Evolutionary conservation across 805 yeast species (phyloP).

Genomic region (Candida sanyiensis): DNA sequence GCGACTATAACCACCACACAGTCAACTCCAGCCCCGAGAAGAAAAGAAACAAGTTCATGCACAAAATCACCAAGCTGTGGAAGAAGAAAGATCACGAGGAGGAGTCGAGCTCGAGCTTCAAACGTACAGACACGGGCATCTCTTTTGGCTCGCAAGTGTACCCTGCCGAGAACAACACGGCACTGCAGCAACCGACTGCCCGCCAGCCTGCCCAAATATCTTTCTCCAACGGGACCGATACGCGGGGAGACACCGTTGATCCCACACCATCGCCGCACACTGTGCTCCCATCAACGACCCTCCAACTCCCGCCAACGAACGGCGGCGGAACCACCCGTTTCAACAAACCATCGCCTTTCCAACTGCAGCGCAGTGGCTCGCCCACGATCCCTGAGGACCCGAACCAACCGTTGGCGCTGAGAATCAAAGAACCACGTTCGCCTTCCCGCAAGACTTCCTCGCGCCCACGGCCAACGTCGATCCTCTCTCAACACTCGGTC

Average conservation of each 20-base stretch:
- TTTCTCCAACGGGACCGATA: no score
- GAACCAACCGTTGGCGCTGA: constrained; percentile 18
- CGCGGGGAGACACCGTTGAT: background rate
- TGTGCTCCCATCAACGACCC: constrained; percentile 5
- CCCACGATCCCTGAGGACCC: constrained; percentile 13
- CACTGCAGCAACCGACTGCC: background rate
- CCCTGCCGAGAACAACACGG: constrained; percentile 1
- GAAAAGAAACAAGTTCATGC: constrained; percentile 28
- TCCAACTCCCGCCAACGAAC: background rate
- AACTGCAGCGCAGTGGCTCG: background rate
- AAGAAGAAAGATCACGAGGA: constrained; percentile 20
- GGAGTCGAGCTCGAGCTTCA: background rate
- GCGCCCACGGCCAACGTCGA: constrained; percentile 42
- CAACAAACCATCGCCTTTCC: background rate
- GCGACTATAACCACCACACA: background rate
- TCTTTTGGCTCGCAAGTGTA: constrained; percentile 4
- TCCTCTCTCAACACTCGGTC: constrained; percentile 44
- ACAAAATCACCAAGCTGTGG: constrained; percentile 30
- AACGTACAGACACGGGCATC: constrained; percentile 3
- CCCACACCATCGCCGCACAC: constrained; percentile 6
- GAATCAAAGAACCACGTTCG: constrained; percentile 29
- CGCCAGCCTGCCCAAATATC: no score
- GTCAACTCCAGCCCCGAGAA: constrained; percentile 21
- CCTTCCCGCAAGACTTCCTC: constrained; percentile 12
- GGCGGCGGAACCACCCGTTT: background rate